phyloP scores from a whole-genome alignment of 2,329 filamentous ascomycete species.

The Diatrype stigma region DNA sequence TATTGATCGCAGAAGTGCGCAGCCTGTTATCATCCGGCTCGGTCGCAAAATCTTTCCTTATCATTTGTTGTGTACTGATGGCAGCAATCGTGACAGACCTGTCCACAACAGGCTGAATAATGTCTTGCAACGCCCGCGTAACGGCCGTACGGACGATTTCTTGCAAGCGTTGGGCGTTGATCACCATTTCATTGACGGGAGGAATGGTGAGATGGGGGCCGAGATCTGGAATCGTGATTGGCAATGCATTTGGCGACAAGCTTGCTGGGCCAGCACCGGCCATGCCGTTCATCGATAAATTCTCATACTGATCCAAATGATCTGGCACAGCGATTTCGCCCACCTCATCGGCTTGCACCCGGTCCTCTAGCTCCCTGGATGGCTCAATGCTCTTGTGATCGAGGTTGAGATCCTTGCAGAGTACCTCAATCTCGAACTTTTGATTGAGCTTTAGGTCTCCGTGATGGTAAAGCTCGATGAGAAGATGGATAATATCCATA shows the following conservation, averaged over 20 bases:
- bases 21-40: constrained; percentile 87
- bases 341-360: constrained; percentile 60
- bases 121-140: constrained; percentile 86
- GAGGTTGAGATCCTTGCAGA: constrained; percentile 88
- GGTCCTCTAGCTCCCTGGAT: constrained; percentile 78
- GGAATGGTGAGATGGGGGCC: constrained; percentile 76
- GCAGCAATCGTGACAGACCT: constrained; percentile 96
- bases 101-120: constrained; percentile 96
- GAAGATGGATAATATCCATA: constrained; percentile 88
- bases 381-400: constrained; percentile 90
- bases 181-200: constrained; percentile 73
- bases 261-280: constrained; percentile 64
- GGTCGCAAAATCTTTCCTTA: constrained; percentile 93
- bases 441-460: constrained; percentile 93
- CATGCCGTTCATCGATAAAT: constrained; percentile 72
- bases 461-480: constrained; percentile 91
- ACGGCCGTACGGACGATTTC: constrained; percentile 83
- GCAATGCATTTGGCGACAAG: constrained; percentile 72
- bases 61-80: constrained; percentile 92
- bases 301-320: constrained; percentile 76
- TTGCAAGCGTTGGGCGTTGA: constrained; percentile 63
- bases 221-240: constrained; percentile 79
- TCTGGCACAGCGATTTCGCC: constrained; percentile 60
- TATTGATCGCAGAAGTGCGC: constrained; percentile 80
- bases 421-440: constrained; percentile 97